These are phyloP conservation scores for Solanum rostratum DNA, from an alignment of 257 asterid genomes.

Conservation along the genomic window DNA sequence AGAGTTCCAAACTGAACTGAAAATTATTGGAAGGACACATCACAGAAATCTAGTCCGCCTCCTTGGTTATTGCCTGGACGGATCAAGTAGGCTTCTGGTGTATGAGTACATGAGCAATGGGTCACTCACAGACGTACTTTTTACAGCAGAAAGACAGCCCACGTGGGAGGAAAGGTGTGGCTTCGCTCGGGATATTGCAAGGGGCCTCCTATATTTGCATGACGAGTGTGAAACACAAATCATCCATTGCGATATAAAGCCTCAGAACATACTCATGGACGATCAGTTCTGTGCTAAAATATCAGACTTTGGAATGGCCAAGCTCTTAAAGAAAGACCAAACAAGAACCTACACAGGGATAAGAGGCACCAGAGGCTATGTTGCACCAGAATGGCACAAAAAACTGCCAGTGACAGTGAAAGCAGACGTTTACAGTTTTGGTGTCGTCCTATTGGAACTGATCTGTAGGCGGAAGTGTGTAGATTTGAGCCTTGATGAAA, in stretches of 20 bases:
- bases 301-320: conserved; percentile 49
- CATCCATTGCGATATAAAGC: conserved; percentile 56
- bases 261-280: conserved; percentile 54
- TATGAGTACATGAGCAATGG: conserved; percentile 50
- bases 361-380: conserved; percentile 44
- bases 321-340: conserved; percentile 40
- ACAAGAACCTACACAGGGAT: conserved; percentile 33
- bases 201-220: conserved; percentile 47
- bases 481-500: conserved; percentile 17
- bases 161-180: conserved; percentile 25
- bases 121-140: conserved; percentile 31
- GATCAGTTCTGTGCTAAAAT: conserved; percentile 27
- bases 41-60: conserved; percentile 43
- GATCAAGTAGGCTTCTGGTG: conserved; percentile 29
- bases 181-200: conserved; percentile 31
- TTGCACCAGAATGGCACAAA: conserved; percentile 46
- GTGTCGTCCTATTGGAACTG: conserved; percentile 39
- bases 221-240: conserved; percentile 51
- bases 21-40: conserved; percentile 33
- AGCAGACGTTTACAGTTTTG: conserved; percentile 48
- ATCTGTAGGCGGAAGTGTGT: conserved; percentile 23
- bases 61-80: conserved; percentile 42
- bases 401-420: conserved; percentile 40
- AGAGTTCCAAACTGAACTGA: conserved; percentile 42
- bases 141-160: conserved; percentile 1